A percentile compares a stretch with the other conserved stretches of the same genome.
These are phyloP conservation scores for Pleurotus giganteus DNA, from an alignment of 768 basidiomycete species.

Conservation along the genomic window DNA sequence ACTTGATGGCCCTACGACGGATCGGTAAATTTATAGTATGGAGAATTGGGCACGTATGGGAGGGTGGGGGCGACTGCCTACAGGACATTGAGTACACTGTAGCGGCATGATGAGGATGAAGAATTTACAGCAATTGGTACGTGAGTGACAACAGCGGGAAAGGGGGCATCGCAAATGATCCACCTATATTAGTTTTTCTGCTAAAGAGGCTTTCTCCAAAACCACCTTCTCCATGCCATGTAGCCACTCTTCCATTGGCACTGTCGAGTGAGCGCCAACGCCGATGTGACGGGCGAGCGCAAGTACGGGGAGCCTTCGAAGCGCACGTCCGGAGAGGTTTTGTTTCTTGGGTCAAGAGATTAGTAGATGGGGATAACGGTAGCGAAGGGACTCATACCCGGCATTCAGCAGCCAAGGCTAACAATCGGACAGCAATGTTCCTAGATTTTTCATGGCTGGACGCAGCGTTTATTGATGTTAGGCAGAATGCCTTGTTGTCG, in stretches of 20 bases:
- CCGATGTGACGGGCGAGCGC: slow-evolving; percentile 85
- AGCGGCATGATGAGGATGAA: too few relatives aligned
- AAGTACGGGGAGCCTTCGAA: slow-evolving; percentile 92
- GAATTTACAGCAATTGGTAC: too few relatives aligned
- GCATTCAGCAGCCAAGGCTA: slow-evolving; percentile 73
- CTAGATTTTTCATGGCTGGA: slow-evolving; percentile 44
- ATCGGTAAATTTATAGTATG: too few relatives aligned
- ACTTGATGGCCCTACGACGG: too few relatives aligned
- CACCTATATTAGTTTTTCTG: slow-evolving; percentile 42
- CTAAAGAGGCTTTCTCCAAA: slow-evolving; percentile 50
- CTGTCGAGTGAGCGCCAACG: slow-evolving; percentile 22
- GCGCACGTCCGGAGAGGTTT: slow-evolving; percentile 88
- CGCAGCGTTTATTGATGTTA: background rate
- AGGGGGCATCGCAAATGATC: too few relatives aligned
- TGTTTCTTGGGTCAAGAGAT: slow-evolving; percentile 42
- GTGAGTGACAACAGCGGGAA: too few relatives aligned
- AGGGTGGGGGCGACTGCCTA: too few relatives aligned
- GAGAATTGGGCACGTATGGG: too few relatives aligned
- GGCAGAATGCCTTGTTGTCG: slow-evolving; percentile 21
- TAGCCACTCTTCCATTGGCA: slow-evolving; percentile 71
- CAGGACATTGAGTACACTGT: too few relatives aligned
- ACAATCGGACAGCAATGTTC: slow-evolving; percentile 53
- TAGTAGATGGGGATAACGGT: background rate
- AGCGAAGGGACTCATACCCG: slow-evolving; percentile 50
- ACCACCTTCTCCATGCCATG: slow-evolving; percentile 83